These are phyloP conservation scores for Musa troglodytarum DNA, from an alignment of 176 grass and related monocot genomes.

Conservation along the genomic window DNA sequence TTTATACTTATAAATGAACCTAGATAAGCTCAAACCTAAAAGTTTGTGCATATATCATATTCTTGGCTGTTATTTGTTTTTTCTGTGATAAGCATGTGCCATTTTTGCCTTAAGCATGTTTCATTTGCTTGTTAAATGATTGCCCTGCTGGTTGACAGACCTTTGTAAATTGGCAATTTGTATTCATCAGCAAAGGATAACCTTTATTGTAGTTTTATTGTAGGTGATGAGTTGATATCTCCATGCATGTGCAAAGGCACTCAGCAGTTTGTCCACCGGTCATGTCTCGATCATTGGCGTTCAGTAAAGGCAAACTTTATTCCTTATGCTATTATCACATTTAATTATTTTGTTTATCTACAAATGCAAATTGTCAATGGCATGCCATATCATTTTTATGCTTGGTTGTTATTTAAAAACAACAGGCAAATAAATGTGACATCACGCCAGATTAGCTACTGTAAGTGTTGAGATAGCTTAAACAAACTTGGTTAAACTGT, in stretches of 20 bases:
- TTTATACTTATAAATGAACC: no score
- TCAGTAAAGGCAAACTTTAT: constrained; percentile 70
- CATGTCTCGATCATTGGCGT: constrained; percentile 99
- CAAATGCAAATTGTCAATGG: neutral
- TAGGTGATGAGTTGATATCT: constrained; percentile 96
- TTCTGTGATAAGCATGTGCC: neutral
- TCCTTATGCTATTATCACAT: neutral
- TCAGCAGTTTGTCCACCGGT: constrained; percentile 94
- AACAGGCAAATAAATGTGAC: neutral
- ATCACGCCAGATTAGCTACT: neutral
- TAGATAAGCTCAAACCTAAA: no score
- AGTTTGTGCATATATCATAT: no score
- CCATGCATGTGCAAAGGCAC: constrained; percentile 99
- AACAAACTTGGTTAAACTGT: neutral
- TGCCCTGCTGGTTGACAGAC: neutral
- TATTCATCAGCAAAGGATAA: neutral
- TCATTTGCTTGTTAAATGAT: no score
- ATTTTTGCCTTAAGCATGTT: no score
- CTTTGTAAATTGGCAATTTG: neutral
- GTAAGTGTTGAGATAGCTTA: neutral
- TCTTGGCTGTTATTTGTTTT: neutral
- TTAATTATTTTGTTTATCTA: neutral
- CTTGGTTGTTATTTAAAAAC: neutral
- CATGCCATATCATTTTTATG: neutral
- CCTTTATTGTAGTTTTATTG: constrained; percentile 18